Percentiles rank a stretch among this genome's conserved stretches.
Conservation (phyloP, 2,329 filamentous ascomycete genomes). For the Stylonectria norvegica region DNA sequence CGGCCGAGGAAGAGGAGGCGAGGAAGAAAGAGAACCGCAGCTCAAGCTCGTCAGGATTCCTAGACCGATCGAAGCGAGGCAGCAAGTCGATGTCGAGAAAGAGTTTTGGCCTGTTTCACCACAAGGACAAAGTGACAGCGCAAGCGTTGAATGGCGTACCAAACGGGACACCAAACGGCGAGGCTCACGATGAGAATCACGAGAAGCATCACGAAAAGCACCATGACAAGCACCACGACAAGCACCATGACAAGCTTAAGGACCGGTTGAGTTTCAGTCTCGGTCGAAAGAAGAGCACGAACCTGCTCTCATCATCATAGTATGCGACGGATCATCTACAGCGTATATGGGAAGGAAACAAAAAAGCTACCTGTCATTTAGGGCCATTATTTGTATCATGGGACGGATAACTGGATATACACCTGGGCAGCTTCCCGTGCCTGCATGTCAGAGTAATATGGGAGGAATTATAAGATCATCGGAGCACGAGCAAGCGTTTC, state of each 20-base stretch:
- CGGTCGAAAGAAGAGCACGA: conserved; percentile 68
- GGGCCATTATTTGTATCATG: conserved; percentile 12
- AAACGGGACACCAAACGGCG: conserved; percentile 13
- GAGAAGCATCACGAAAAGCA: conserved; percentile 40
- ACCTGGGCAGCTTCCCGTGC: conserved; percentile 16
- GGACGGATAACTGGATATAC: conserved; percentile 24
- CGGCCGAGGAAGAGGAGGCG: conserved; percentile 49
- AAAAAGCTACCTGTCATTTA: conserved; percentile 11
- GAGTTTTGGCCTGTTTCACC: conserved; percentile 62
- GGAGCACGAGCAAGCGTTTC: conserved; percentile 10
- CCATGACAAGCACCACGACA: conserved; percentile 45
- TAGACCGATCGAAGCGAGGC: conserved; percentile 66
- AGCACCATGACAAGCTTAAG: conserved; percentile 53
- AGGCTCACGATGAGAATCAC: not conserved
- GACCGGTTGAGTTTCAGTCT: conserved; percentile 65
- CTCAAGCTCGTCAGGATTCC: conserved; percentile 43
- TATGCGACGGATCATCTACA: conserved; percentile 3
- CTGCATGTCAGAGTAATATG: conserved; percentile 14
- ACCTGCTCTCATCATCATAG: conserved; percentile 32
- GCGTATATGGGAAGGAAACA: conserved; percentile 10
- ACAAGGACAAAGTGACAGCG: conserved; percentile 46
- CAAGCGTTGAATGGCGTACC: conserved; percentile 18
- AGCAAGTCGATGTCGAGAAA: conserved; percentile 78
- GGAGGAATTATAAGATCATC: conserved; percentile 12
- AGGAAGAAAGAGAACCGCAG: conserved; percentile 39